Evolutionary conservation across 495 filamentous ascomycete genomes (phyloP).

Genomic region (Halenospora varia): DNA sequence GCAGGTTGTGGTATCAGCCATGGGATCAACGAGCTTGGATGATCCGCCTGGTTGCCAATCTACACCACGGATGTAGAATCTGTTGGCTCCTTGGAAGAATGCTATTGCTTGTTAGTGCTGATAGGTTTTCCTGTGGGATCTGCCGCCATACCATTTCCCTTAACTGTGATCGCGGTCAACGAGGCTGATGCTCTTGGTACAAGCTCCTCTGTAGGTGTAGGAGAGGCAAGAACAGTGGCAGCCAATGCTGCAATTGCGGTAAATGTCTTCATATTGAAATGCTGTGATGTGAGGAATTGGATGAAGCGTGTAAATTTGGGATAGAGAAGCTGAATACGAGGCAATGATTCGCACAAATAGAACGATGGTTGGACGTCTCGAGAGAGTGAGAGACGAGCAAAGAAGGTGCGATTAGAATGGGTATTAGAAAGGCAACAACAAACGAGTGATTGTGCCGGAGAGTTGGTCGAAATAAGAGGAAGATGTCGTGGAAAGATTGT

Average conservation of each 20-base stretch:
- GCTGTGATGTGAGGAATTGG: conserved; percentile 12
- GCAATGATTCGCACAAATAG: conserved; percentile 21
- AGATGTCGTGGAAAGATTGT: conserved; percentile 19
- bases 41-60: conserved; percentile 95
- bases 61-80: conserved; percentile 93
- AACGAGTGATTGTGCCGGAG: conserved; percentile 27
- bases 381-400: conserved; percentile 31
- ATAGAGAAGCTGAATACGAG: conserved; percentile 13
- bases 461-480: conserved; percentile 24
- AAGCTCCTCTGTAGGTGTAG: conserved; percentile 49
- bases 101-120: conserved; percentile 33
- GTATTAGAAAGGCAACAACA: conserved; percentile 29
- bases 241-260: conserved; percentile 48
- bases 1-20: conserved; percentile 67
- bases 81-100: conserved; percentile 77
- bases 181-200: conserved; percentile 9
- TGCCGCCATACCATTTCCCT: conserved; percentile 40
- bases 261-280: conserved; percentile 51
- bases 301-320: conserved; percentile 9
- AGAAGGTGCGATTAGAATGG: conserved; percentile 25
- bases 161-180: conserved; percentile 51
- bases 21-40: conserved; percentile 71
- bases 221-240: conserved; percentile 46
- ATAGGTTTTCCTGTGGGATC: conserved; percentile 25
- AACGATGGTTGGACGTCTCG: conserved; percentile 32